A percentile compares a stretch with the other conserved stretches of the same genome.
phyloP scores from a whole-genome alignment of 768 basidiomycete species.

The Ramaria rubella region DNA sequence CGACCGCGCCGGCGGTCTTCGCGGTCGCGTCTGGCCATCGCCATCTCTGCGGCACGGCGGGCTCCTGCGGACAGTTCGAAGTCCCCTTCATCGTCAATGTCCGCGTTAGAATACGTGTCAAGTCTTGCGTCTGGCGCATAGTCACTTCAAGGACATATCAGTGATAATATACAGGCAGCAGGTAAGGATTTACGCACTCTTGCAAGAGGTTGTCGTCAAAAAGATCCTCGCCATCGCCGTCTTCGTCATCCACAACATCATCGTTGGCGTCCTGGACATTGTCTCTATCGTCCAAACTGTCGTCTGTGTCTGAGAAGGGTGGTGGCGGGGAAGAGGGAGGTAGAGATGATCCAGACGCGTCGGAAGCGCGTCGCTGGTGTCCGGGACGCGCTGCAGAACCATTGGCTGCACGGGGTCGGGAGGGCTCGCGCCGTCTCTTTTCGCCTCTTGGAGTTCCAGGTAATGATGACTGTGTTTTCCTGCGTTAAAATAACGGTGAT shows the following conservation, averaged over 20 bases:
- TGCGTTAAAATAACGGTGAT: background rate
- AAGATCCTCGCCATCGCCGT: conserved; percentile 89
- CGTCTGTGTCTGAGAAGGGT: conserved; percentile 83
- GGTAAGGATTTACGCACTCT: conserved; percentile 41
- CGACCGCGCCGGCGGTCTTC: conserved; percentile 57
- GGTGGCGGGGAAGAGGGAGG: conserved; percentile 82
- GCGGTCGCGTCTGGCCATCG: conserved; percentile 86
- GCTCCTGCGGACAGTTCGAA: conserved; percentile 62
- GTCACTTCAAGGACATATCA: conserved; percentile 45
- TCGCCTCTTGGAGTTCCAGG: conserved; percentile 5
- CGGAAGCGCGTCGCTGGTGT: conserved; percentile 48
- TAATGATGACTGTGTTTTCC: conserved; percentile 7
- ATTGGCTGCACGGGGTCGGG: background rate
- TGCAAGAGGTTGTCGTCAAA: conserved; percentile 71
- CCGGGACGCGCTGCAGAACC: conserved; percentile 28
- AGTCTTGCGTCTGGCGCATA: conserved; percentile 78
- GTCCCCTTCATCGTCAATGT: conserved; percentile 70
- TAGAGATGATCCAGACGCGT: conserved; percentile 54
- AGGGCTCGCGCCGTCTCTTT: conserved; percentile 14
- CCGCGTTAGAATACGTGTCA: conserved; percentile 83
- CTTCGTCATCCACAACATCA: conserved; percentile 40
- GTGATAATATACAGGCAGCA: conserved; percentile 7
- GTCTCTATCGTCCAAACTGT: conserved; percentile 66
- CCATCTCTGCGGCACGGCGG: conserved; percentile 76
- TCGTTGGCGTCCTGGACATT: conserved; percentile 58